A percentile compares a stretch with the other conserved stretches of the same genome.
Evolutionary conservation across 2,329 filamentous ascomycete species (phyloP).

Genomic region (Ceratocystis albifundus): DNA sequence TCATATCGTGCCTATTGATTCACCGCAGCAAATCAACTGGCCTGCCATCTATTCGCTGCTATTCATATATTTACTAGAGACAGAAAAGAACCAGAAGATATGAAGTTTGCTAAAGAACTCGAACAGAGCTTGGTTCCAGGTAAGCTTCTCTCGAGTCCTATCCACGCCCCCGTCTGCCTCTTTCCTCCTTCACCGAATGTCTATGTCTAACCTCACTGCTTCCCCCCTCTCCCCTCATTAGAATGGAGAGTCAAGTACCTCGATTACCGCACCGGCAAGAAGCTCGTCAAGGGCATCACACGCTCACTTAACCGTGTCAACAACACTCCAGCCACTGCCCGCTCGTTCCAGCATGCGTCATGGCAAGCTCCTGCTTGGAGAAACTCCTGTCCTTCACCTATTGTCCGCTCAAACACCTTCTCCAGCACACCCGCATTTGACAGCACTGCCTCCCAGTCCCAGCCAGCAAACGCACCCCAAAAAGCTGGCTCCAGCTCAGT

Average conservation of each 20-base stretch:
- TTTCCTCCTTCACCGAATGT: neutral
- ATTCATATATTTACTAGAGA: neutral
- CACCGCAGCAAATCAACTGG: neutral
- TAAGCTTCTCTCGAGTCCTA: constrained; percentile 27
- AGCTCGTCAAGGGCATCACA: constrained; percentile 73
- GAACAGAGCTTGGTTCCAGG: constrained; percentile 79
- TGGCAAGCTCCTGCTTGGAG: constrained; percentile 23
- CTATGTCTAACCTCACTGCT: constrained; percentile 16
- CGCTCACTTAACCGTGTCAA: constrained; percentile 57
- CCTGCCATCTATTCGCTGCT: neutral
- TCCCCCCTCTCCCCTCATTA: too few relatives aligned
- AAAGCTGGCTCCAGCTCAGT: constrained; percentile 4
- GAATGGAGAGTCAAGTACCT: constrained; percentile 92
- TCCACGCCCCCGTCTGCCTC: neutral
- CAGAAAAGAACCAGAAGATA: constrained; percentile 32
- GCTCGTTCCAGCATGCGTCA: neutral
- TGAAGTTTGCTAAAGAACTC: constrained; percentile 66
- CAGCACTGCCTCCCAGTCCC: neutral
- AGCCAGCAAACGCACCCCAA: neutral
- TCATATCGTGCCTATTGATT: neutral
- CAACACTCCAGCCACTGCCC: constrained; percentile 35
- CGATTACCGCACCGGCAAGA: constrained; percentile 92
- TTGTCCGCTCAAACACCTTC: constrained; percentile 27
- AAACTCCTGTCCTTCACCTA: constrained; percentile 28
- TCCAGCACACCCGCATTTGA: neutral